Evolutionary conservation across 2,329 filamentous ascomycete species (phyloP).

Genomic region (Ploettnerulaceae sp.): DNA sequence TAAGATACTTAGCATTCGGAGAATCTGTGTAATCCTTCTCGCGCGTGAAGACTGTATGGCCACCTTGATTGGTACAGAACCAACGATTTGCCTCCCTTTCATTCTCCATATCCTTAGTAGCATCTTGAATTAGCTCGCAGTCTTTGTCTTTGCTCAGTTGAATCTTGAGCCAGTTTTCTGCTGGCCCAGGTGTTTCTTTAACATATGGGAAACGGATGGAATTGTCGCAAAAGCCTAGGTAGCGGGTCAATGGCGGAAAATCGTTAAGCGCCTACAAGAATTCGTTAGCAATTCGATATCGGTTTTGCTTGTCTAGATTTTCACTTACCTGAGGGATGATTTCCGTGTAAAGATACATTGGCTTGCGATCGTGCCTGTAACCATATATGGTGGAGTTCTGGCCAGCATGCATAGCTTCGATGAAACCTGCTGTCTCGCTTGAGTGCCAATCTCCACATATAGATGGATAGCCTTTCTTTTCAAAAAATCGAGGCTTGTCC

Average conservation of each 20-base stretch:
- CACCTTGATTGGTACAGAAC: slow-evolving; percentile 9
- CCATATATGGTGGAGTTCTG: not conserved
- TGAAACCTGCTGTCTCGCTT: slow-evolving; percentile 9
- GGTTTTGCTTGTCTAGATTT: not conserved
- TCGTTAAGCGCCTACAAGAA: not conserved
- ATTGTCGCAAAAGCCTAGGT: slow-evolving; percentile 6
- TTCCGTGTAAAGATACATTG: not conserved
- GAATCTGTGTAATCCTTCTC: slow-evolving; percentile 3
- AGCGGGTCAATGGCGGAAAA: slow-evolving; percentile 6
- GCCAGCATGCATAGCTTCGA: slow-evolving; percentile 6
- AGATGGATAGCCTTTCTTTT: slow-evolving; percentile 7
- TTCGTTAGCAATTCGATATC: not conserved
- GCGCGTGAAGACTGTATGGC: slow-evolving; percentile 4
- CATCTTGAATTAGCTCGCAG: slow-evolving; percentile 4
- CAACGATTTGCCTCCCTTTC: slow-evolving; percentile 9
- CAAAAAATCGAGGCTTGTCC: not conserved
- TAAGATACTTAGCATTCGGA: not conserved
- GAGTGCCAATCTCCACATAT: slow-evolving; percentile 13
- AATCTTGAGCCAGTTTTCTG: not conserved
- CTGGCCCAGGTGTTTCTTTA: not conserved
- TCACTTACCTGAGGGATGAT: slow-evolving; percentile 5
- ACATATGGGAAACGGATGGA: not conserved
- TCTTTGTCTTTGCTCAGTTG: slow-evolving; percentile 6
- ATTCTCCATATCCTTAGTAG: not conserved
- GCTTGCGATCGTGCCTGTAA: not conserved